These are phyloP conservation scores for Conticribra weissflogii DNA, from an alignment of 108 stramenopile species.

Conservation along the genomic window DNA sequence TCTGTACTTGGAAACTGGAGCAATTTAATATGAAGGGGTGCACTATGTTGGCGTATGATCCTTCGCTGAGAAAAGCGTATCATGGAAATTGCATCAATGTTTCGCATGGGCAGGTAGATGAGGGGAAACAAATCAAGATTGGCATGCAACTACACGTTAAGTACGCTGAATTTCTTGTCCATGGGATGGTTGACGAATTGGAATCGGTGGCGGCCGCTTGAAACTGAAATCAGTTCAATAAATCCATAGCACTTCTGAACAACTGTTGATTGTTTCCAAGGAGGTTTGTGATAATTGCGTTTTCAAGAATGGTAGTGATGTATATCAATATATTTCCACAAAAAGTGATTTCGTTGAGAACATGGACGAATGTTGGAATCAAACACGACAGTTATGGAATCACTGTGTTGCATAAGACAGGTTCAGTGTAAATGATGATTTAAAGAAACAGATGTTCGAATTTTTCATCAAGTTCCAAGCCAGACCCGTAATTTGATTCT, in stretches of 20 bases:
- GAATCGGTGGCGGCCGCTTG: background rate
- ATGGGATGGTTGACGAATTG: slow-evolving; percentile 40
- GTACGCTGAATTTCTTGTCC: slow-evolving; percentile 43
- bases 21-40: slow-evolving; percentile 23
- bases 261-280: background rate
- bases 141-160: slow-evolving; percentile 25
- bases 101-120: slow-evolving; percentile 5
- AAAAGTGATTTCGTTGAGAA: too few species aligned
- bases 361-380: too few species aligned
- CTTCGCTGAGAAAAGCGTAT: slow-evolving; percentile 37
- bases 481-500: too few species aligned
- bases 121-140: background rate
- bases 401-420: too few species aligned
- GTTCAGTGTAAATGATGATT: too few species aligned
- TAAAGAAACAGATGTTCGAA: too few species aligned
- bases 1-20: slow-evolving; percentile 34
- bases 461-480: too few species aligned
- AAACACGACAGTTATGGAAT: too few species aligned
- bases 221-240: background rate
- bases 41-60: slow-evolving; percentile 56
- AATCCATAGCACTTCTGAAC: background rate
- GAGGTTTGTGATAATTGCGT: too few species aligned
- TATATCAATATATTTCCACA: too few species aligned
- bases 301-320: too few species aligned
- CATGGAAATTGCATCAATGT: slow-evolving; percentile 52